Conservation (phyloP, 768 basidiomycete genomes). For the Podaxis sp. region DNA sequence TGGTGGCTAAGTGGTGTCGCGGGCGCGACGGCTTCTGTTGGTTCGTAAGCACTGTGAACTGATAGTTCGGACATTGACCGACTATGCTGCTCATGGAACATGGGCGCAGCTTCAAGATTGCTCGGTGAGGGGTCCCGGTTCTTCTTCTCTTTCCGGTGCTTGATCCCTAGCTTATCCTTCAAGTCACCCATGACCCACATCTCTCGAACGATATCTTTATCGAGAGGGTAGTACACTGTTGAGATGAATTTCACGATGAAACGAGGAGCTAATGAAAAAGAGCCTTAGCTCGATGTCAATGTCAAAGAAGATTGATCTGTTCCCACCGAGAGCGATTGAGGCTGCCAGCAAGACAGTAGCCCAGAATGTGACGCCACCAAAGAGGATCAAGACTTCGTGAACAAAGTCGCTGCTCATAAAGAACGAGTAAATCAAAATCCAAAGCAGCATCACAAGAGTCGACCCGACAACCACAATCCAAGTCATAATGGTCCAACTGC, state of each 20-base stretch:
- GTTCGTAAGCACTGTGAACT: conserved; percentile 45
- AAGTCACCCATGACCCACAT: conserved; percentile 84
- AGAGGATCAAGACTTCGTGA: conserved; percentile 71
- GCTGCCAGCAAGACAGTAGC: conserved; percentile 68
- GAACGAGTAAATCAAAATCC: conserved; percentile 87
- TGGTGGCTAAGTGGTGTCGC: conserved; percentile 36
- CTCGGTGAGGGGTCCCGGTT: conserved; percentile 25
- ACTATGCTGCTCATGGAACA: conserved; percentile 63
- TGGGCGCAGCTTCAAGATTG: conserved; percentile 65
- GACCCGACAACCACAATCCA: conserved; percentile 83
- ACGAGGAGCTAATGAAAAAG: conserved; percentile 58
- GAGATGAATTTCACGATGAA: conserved; percentile 74
- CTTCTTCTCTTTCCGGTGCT: conserved; percentile 56
- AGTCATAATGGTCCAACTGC: conserved; percentile 80
- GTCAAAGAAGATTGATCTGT: neutral
- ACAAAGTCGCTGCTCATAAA: conserved; percentile 71
- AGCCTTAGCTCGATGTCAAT: neutral
- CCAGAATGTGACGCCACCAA: conserved; percentile 84
- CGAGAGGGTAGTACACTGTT: conserved; percentile 72
- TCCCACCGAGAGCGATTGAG: conserved; percentile 67
- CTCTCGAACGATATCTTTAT: conserved; percentile 91
- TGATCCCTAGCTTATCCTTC: conserved; percentile 76
- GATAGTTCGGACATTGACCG: conserved; percentile 67
- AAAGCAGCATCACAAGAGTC: conserved; percentile 77
- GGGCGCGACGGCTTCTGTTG: conserved; percentile 41